These are phyloP conservation scores for Coemansia sp. DNA, from an alignment of 192 early-diverging fungal species.

Conservation along the genomic window DNA sequence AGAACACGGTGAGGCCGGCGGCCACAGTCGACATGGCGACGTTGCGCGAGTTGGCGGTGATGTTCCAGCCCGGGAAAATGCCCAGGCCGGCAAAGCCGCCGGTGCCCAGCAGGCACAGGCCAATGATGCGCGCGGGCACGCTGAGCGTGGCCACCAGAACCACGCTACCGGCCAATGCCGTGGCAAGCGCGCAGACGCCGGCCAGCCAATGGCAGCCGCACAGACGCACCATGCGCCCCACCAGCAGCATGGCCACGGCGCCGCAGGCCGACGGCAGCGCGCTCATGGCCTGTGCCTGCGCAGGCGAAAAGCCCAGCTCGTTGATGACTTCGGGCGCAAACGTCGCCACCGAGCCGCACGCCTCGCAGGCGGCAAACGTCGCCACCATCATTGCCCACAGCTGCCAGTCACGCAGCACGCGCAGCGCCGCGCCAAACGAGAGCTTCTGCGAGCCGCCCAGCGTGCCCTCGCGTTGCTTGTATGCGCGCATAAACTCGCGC, in stretches of 20 bases:
- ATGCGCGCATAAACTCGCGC: constrained; percentile 28
- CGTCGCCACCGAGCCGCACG: constrained; percentile 15
- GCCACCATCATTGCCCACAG: constrained; percentile 40
- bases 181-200: background rate
- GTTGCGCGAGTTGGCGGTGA: constrained; percentile 23
- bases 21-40: constrained; percentile 41
- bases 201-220: constrained; percentile 35
- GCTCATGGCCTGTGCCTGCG: constrained; percentile 42
- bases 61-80: constrained; percentile 36
- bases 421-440: constrained; percentile 5
- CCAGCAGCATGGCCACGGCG: constrained; percentile 22
- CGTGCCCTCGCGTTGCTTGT: constrained; percentile 34
- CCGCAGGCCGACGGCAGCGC: constrained; percentile 38
- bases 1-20: constrained; percentile 39
- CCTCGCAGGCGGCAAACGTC: constrained; percentile 22
- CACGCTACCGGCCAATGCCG: constrained; percentile 15
- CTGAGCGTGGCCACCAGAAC: constrained; percentile 27
- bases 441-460: constrained; percentile 35
- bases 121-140: constrained; percentile 25
- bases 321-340: constrained; percentile 48
- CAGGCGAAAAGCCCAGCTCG: constrained; percentile 34
- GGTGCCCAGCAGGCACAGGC: constrained; percentile 29
- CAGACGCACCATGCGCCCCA: constrained; percentile 9
- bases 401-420: constrained; percentile 39
- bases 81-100: constrained; percentile 37